Base-by-base conservation (phyloP, 441 rosid genomes). In the Pelargonium myrrhifolium region DNA sequence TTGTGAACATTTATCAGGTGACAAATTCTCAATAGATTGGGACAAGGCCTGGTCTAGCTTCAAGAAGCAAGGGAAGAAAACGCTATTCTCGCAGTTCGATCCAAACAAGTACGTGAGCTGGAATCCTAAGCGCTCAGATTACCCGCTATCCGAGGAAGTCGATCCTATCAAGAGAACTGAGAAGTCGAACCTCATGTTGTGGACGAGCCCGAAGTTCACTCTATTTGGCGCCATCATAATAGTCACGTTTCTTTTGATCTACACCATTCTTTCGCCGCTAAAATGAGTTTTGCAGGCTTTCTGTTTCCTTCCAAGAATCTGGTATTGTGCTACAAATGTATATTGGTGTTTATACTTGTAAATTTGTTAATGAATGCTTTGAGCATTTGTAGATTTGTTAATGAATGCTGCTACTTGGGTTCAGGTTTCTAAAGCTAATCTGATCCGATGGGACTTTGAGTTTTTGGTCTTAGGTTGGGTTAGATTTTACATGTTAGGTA, bases 161-260 rank as follows among this genome's bases (percentile, higher is more conserved):
- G 98, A 93, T 82, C 98, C 98, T 11, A 93, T 93, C 43, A 93
- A 87, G 72, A 88, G 89, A 78, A 77, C 92, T 22, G 97, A 90
- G 84, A 86, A 84, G 68, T 81, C 97, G 0, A 87, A 90, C 76
- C 88, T 93, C n/a, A 82, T 62, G 89, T 71, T 86, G 18, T 93
- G 98, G 98, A 93, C 94, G 14, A 84, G 97, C 79, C 87, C 93
- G 3, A 59, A 66, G 76, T 93, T 93, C 66, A 88, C 93, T 62
- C 77, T 93, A 14, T 77, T 71, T 1, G 92, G 82, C 18, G 96
- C 96, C 51, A 87, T 86, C 58, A 51, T 93, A 35, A 78, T 90
- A 37, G 78, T 90, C 58, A 71, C 95, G 4, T 82, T 88, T 68
- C 93, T 92, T 72, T 80, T 92, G 73, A 64, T 92, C 66, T 92